Conservation (phyloP, 768 basidiomycete genomes). For the Pisolithus marmoratus region DNA sequence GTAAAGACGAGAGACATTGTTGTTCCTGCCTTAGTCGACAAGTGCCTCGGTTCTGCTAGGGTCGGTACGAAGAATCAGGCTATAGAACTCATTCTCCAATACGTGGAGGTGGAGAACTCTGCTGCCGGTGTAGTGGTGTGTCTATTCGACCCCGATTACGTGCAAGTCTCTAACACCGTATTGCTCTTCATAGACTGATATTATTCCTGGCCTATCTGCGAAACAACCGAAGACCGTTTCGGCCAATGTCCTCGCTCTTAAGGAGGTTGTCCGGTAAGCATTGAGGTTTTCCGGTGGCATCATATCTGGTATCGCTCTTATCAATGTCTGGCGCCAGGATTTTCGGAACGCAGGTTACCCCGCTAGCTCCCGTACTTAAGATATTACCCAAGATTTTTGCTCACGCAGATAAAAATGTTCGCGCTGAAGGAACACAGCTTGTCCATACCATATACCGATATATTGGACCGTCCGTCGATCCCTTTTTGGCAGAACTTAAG, state of each 20-base stretch:
- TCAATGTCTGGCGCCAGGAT: slow-evolving; percentile 36
- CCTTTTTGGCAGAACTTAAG: slow-evolving; percentile 85
- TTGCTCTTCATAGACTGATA: slow-evolving; percentile 50
- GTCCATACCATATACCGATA: slow-evolving; percentile 77
- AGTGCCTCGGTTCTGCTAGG: slow-evolving; percentile 87
- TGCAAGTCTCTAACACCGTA: slow-evolving; percentile 22
- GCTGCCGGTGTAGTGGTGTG: slow-evolving; percentile 86
- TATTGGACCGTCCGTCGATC: slow-evolving; percentile 77
- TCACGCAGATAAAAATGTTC: slow-evolving; percentile 92
- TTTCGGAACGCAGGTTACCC: slow-evolving; percentile 74
- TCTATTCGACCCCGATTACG: slow-evolving; percentile 25
- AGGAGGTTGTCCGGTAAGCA: slow-evolving; percentile 78
- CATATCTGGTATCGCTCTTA: neutral
- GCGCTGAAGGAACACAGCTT: slow-evolving; percentile 82
- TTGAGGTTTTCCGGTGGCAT: neutral
- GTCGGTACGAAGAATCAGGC: slow-evolving; percentile 88
- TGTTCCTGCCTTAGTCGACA: slow-evolving; percentile 91
- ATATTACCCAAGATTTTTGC: slow-evolving; percentile 88
- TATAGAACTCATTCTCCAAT: slow-evolving; percentile 80
- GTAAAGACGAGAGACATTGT: slow-evolving; percentile 76
- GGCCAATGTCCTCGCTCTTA: slow-evolving; percentile 68
- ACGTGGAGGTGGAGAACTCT: slow-evolving; percentile 89
- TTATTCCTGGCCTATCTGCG: slow-evolving; percentile 78
- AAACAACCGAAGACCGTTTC: slow-evolving; percentile 96
- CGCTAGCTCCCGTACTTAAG: slow-evolving; percentile 79